Evolutionary conservation across 768 basidiomycete genomes (phyloP).

Genomic region (Epithele typhae): DNA sequence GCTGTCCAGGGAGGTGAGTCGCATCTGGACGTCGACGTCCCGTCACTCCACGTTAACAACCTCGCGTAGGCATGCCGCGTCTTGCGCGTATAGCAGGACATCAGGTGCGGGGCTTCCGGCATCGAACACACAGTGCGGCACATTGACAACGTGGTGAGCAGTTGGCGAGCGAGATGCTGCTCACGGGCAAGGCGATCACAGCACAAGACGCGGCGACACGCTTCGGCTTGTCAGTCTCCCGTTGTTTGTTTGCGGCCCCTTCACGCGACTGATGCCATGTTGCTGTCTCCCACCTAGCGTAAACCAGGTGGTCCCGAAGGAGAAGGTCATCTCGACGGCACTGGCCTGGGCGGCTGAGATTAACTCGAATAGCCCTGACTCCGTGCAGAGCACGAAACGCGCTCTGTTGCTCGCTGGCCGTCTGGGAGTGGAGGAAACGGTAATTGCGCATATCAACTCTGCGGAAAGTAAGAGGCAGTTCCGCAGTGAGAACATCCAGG

Average conservation of each 20-base stretch:
- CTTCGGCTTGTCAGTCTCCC: conserved; percentile 63
- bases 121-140: too few species aligned
- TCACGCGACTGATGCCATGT: background rate
- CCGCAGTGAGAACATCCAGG: conserved; percentile 69
- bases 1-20: conserved; percentile 72
- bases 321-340: conserved; percentile 56
- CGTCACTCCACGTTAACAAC: too few species aligned
- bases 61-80: conserved; percentile 55
- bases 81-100: conserved; percentile 64
- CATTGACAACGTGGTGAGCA: conserved; percentile 28
- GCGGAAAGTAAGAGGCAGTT: conserved; percentile 50
- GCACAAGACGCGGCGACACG: conserved; percentile 64
- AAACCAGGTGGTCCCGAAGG: conserved; percentile 59
- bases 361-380: conserved; percentile 66
- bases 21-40: too few species aligned
- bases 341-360: conserved; percentile 59
- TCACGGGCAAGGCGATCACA: conserved; percentile 64
- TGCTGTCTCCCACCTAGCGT: conserved; percentile 41
- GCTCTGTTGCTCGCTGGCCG: conserved; percentile 53
- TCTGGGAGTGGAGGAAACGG: conserved; percentile 46
- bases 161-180: conserved; percentile 73
- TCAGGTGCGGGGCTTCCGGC: conserved; percentile 65
- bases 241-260: background rate
- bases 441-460: conserved; percentile 41
- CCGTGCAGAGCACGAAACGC: conserved; percentile 74